phyloP scores from a whole-genome alignment of 352 stramenopile species.

The Pythium folliculosum region DNA sequence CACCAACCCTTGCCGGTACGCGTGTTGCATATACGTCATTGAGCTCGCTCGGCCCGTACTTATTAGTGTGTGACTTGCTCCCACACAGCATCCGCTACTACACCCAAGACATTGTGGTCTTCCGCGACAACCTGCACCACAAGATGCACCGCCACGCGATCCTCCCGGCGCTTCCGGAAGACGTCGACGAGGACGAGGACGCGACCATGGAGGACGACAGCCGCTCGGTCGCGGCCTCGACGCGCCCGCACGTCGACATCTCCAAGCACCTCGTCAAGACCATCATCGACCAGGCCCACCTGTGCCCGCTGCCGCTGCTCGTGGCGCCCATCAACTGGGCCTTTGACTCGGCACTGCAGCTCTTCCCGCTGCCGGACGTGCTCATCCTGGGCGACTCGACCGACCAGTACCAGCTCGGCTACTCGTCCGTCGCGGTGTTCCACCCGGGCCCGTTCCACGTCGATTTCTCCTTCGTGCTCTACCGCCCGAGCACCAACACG shows the following conservation, averaged over 20 bases:
- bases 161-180: conserved; percentile 46
- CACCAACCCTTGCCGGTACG: conserved; percentile 90
- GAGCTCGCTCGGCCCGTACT: neutral
- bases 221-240: conserved; percentile 13
- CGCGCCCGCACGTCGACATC: conserved; percentile 57
- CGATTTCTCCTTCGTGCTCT: conserved; percentile 87
- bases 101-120: conserved; percentile 93
- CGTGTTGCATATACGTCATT: neutral
- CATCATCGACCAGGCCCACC: conserved; percentile 92
- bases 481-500: conserved; percentile 79
- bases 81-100: conserved; percentile 83
- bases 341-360: conserved; percentile 90
- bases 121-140: conserved; percentile 90
- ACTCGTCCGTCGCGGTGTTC: conserved; percentile 80
- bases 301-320: conserved; percentile 89
- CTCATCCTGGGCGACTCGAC: conserved; percentile 82
- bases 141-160: conserved; percentile 91
- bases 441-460: conserved; percentile 82
- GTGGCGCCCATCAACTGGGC: conserved; percentile 93
- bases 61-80: neutral
- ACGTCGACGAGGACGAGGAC: conserved; percentile 37
- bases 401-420: conserved; percentile 82
- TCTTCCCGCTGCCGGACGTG: conserved; percentile 93
- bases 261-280: conserved; percentile 89
- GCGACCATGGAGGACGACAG: conserved; percentile 30